phyloP scores from a whole-genome alignment of 108 stramenopile species.

The Asterionellopsis glacialis region DNA sequence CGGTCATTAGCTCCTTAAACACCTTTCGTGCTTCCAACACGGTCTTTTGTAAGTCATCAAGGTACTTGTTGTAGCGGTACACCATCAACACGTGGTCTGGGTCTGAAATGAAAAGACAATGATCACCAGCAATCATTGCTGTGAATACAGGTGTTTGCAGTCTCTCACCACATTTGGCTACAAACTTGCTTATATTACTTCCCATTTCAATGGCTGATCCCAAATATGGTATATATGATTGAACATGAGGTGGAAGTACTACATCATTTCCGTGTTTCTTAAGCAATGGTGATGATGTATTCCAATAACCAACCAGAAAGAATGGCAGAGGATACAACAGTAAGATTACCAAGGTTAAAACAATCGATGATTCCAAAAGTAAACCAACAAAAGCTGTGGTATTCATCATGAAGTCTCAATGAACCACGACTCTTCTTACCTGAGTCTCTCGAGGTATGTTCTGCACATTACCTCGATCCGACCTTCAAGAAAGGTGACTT shows the following conservation, averaged over 20 bases:
- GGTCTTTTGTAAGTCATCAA: slow-evolving; percentile 8
- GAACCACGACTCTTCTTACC: slow-evolving; percentile 69
- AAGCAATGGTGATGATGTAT: too few species aligned
- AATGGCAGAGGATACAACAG: too few species aligned
- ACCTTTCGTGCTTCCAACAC: slow-evolving; percentile 5
- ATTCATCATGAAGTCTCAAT: too few species aligned
- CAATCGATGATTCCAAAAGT: too few species aligned
- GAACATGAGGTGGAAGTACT: slow-evolving; percentile 11
- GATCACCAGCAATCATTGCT: slow-evolving; percentile 14
- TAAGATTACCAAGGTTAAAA: too few species aligned
- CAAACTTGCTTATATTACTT: slow-evolving; percentile 3
- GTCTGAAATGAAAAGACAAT: slow-evolving; percentile 19
- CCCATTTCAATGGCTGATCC: slow-evolving; percentile 17
- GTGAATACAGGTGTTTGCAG: slow-evolving; percentile 14
- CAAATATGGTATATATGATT: slow-evolving; percentile 14
- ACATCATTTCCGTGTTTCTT: too few species aligned
- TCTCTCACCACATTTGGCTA: neutral
- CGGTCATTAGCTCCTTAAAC: neutral
- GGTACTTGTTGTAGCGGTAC: slow-evolving; percentile 7
- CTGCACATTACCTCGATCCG: slow-evolving; percentile 50
- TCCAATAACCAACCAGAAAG: too few species aligned
- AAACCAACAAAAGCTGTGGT: too few species aligned
- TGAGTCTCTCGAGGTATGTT: slow-evolving; percentile 63
- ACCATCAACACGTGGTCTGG: slow-evolving; percentile 6
- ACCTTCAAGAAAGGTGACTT: slow-evolving; percentile 72